These are phyloP conservation scores for Hypomyces rosellus DNA, from an alignment of 2,329 filamentous ascomycete species.

Conservation along the genomic window DNA sequence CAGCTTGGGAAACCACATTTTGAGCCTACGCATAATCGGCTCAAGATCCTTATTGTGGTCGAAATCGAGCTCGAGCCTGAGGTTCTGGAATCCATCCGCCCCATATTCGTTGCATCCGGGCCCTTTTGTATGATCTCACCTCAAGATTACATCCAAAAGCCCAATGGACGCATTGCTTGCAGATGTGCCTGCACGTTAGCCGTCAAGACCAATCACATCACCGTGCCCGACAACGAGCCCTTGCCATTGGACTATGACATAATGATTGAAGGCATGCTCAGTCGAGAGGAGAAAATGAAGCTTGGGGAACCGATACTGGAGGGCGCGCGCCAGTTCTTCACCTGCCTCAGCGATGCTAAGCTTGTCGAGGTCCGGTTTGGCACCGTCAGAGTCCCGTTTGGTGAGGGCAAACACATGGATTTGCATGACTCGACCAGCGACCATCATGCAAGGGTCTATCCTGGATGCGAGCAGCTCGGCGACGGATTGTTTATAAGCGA, in stretches of 20 bases:
- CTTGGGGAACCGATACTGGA: neutral
- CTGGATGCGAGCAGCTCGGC: neutral
- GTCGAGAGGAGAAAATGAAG: neutral
- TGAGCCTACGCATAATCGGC: constrained; percentile 1
- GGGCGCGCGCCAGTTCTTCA: neutral
- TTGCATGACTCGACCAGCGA: constrained; percentile 2
- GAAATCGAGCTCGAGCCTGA: neutral
- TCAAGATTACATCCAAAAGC: neutral
- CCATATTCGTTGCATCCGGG: constrained; percentile 3
- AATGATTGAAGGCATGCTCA: neutral
- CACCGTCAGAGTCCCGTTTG: constrained; percentile 3
- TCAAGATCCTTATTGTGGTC: constrained; percentile 2
- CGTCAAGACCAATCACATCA: constrained; percentile 1
- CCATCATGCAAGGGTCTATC: neutral
- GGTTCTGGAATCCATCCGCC: neutral
- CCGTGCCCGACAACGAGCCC: neutral
- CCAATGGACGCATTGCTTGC: neutral
- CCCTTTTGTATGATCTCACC: constrained; percentile 5
- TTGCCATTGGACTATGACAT: neutral
- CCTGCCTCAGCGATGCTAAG: neutral
- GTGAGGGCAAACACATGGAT: neutral
- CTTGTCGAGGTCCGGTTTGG: constrained; percentile 6
- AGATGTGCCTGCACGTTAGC: constrained; percentile 5
- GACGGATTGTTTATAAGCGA: constrained; percentile 3
- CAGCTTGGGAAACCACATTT: neutral